These are phyloP conservation scores for Ceratocystis albifundus DNA, from an alignment of 2,329 filamentous ascomycete species.

Conservation along the genomic window DNA sequence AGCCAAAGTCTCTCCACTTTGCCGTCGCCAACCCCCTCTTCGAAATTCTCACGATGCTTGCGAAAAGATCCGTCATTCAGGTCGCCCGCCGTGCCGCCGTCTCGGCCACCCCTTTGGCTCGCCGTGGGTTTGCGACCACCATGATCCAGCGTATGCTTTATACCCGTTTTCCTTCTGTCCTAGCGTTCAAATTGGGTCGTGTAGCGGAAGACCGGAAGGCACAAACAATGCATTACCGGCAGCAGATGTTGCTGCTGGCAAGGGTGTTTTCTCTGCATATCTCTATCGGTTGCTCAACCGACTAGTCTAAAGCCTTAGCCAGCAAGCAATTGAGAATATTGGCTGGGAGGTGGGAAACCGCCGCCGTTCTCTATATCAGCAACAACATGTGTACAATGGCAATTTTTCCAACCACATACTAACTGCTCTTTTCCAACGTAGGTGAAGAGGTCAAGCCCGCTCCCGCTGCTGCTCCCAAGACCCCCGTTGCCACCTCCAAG, in stretches of 20 bases:
- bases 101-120: constrained; percentile 39
- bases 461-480: constrained; percentile 26
- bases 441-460: constrained; percentile 25
- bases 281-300: neutral
- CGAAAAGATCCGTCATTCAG: constrained; percentile 51
- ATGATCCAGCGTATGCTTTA: constrained; percentile 46
- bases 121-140: constrained; percentile 50
- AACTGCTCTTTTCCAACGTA: constrained; percentile 1
- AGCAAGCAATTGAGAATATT: neutral
- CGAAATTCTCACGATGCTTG: constrained; percentile 41
- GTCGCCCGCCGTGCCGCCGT: constrained; percentile 47
- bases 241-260: neutral
- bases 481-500: constrained; percentile 38
- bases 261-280: neutral
- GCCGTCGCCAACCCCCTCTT: neutral
- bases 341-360: neutral
- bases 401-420: constrained; percentile 12
- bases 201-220: neutral
- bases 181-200: neutral
- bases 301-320: neutral
- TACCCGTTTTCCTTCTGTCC: constrained; percentile 23
- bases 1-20: neutral
- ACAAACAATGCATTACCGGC: neutral
- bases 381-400: neutral
- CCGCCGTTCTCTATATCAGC: neutral